phyloP scores from a whole-genome alignment of 306 rosid genomes.

The Quercus glauca region DNA sequence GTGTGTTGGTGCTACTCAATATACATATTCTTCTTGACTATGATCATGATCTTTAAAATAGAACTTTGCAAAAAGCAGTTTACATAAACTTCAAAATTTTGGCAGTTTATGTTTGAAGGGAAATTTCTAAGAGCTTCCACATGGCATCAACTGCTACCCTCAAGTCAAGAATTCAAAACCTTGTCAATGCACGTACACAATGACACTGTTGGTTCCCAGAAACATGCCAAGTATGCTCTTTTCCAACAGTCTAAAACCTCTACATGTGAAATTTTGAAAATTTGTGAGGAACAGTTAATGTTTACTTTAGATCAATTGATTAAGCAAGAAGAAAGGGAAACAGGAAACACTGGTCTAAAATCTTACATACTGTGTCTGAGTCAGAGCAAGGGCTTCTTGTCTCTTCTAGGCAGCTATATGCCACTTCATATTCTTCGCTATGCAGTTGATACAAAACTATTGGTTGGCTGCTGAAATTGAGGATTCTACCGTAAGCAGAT shows the following conservation, averaged over 20 bases:
- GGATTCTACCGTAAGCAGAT: slow-evolving; percentile 17
- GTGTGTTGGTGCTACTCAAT: neutral
- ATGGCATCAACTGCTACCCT: slow-evolving; percentile 30
- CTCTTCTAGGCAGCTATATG: slow-evolving; percentile 20
- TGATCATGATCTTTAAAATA: slow-evolving; percentile 4
- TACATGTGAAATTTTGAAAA: slow-evolving; percentile 21
- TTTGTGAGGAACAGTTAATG: neutral
- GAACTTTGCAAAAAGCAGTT: neutral
- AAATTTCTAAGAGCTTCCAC: slow-evolving; percentile 37
- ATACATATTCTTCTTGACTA: neutral
- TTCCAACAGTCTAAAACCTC: neutral
- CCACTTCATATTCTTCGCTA: slow-evolving; percentile 25
- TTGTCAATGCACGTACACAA: slow-evolving; percentile 61
- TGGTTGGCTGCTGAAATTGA: slow-evolving; percentile 54
- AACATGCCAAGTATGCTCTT: slow-evolving; percentile 7
- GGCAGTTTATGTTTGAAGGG: slow-evolving; percentile 55
- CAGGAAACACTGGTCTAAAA: slow-evolving; percentile 45
- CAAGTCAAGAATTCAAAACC: slow-evolving; percentile 49
- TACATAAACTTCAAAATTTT: neutral
- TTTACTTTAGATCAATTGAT: slow-evolving; percentile 38
- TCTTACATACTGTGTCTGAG: slow-evolving; percentile 53
- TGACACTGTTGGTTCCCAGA: slow-evolving; percentile 34
- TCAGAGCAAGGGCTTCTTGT: slow-evolving; percentile 41
- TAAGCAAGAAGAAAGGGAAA: slow-evolving; percentile 50
- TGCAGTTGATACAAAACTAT: slow-evolving; percentile 42